phyloP scores from a whole-genome alignment of 2,329 filamentous ascomycete species.

The Paracoccidioides brasiliensis region DNA sequence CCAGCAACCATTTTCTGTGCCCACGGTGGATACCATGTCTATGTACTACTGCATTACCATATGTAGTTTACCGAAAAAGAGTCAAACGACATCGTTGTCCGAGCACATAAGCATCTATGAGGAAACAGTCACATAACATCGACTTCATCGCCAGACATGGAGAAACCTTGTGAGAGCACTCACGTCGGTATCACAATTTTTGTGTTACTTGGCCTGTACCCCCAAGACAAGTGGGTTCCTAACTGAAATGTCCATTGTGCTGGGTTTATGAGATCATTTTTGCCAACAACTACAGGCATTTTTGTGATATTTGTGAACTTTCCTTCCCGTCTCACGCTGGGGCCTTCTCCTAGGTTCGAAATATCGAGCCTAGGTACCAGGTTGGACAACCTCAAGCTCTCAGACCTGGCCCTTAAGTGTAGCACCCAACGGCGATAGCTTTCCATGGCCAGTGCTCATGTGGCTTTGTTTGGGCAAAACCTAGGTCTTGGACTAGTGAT shows the following conservation, averaged over 20 bases:
- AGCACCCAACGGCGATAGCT: neutral
- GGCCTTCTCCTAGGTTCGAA: neutral
- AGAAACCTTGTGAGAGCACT: neutral
- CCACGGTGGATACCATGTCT: neutral
- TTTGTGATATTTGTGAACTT: neutral
- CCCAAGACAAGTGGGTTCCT: neutral
- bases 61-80: neutral
- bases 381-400: neutral
- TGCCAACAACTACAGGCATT: neutral
- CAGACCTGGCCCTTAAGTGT: neutral
- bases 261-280: neutral
- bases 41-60: neutral
- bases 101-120: neutral
- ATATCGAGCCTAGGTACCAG: neutral
- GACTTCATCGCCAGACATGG: neutral
- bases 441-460: neutral
- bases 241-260: neutral
- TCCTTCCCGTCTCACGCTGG: neutral
- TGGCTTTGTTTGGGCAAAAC: neutral
- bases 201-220: neutral
- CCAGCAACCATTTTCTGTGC: neutral
- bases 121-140: neutral
- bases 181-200: neutral
- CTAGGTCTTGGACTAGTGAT: neutral
- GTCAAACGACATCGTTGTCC: neutral